These are phyloP conservation scores for Collybia sp. DNA, from an alignment of 768 basidiomycete genomes.

Conservation along the genomic window DNA sequence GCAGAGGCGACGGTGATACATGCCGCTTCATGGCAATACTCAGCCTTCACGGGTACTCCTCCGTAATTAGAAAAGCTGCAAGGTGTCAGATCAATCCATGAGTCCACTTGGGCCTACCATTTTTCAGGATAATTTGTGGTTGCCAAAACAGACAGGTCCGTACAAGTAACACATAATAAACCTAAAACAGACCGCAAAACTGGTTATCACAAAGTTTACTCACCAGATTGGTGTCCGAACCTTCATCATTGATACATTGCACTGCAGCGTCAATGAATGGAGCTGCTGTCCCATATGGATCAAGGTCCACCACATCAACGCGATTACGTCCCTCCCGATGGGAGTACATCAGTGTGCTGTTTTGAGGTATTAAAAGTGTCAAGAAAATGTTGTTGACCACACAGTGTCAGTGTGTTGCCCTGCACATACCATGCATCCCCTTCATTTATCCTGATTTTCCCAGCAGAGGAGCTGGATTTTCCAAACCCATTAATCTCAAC, in stretches of 20 bases:
- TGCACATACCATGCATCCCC: conserved; percentile 84
- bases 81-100: not conserved
- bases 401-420: not conserved
- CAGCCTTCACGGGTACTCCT: conserved; percentile 84
- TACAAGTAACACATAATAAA: conserved; percentile 92
- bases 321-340: conserved; percentile 69
- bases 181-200: conserved; percentile 39
- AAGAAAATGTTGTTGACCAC: conserved; percentile 1
- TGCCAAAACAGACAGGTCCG: conserved; percentile 90
- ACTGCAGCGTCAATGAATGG: conserved; percentile 96
- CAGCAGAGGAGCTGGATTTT: conserved; percentile 10
- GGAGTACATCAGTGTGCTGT: conserved; percentile 84
- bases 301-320: conserved; percentile 95
- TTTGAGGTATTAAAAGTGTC: conserved; percentile 1
- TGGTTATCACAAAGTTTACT: not conserved
- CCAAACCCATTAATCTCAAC: conserved; percentile 65
- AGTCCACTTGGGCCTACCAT: conserved; percentile 52
- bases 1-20: conserved; percentile 16
- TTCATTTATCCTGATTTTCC: conserved; percentile 79
- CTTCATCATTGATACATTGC: conserved; percentile 84
- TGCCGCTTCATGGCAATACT: conserved; percentile 93
- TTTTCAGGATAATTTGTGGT: conserved; percentile 96
- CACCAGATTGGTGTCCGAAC: conserved; percentile 32
- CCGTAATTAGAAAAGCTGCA: conserved; percentile 94
- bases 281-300: conserved; percentile 96